A percentile compares a stretch with the other conserved stretches of the same genome.
These are phyloP conservation scores for Prototheca cutis DNA, from an alignment of 163 green algal species.

Conservation along the genomic window DNA sequence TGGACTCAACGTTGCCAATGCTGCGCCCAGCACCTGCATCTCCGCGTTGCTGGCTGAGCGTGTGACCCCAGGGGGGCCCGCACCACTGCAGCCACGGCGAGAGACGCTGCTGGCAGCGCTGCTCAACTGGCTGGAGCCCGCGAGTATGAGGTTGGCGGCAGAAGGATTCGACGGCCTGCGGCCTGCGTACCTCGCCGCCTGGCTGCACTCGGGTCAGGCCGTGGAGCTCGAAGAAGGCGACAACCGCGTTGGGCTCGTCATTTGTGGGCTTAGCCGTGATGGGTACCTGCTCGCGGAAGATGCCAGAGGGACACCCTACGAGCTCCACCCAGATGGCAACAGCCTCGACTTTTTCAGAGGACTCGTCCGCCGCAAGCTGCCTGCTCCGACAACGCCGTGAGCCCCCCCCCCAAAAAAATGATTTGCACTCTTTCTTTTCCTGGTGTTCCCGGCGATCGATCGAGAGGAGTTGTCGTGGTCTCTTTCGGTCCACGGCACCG, in stretches of 20 bases:
- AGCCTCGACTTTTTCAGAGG: constrained; percentile 53
- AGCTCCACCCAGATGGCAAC: constrained; percentile 53
- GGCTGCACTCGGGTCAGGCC: constrained; percentile 41
- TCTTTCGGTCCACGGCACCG: too few relatives aligned
- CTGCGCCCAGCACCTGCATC: constrained; percentile 80
- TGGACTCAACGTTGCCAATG: constrained; percentile 86
- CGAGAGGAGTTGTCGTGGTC: too few relatives aligned
- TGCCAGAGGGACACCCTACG: constrained; percentile 20
- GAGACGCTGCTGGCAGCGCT: constrained; percentile 31
- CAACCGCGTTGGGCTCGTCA: constrained; percentile 13
- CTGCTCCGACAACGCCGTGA: background rate
- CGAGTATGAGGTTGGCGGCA: constrained; percentile 19
- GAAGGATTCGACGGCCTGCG: constrained; percentile 34
- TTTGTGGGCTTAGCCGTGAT: constrained; percentile 29
- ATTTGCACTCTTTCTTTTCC: too few relatives aligned
- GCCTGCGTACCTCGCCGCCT: constrained; percentile 28
- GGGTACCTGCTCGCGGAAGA: constrained; percentile 35
- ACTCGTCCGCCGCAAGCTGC: constrained; percentile 32
- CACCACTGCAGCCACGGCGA: background rate
- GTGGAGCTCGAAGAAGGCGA: constrained; percentile 28
- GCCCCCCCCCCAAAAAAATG: too few relatives aligned
- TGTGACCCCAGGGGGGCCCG: background rate
- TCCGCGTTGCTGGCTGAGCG: constrained; percentile 47
- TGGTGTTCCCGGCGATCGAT: too few relatives aligned
- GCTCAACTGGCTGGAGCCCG: constrained; percentile 22